phyloP scores from a whole-genome alignment of 768 basidiomycete genomes.

The Guyanaporus albipodus region DNA sequence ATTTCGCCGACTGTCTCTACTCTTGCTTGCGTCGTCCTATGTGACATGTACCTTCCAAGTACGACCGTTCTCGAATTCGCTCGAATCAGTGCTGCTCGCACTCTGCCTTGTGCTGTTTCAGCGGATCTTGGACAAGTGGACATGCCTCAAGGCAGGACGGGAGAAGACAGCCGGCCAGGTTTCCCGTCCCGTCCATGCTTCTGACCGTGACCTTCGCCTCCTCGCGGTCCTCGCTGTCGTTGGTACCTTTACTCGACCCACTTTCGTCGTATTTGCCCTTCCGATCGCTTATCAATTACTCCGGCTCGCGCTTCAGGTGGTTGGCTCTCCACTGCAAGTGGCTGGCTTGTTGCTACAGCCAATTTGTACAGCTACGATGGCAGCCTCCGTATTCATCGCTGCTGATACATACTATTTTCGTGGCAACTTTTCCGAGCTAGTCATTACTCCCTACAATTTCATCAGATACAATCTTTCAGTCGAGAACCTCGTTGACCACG shows the following conservation, averaged over 20 bases:
- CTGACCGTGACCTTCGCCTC: conserved; percentile 20
- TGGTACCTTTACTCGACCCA: conserved; percentile 35
- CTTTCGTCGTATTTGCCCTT: conserved; percentile 33
- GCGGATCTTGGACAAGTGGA: conserved; percentile 10
- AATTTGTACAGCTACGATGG: conserved; percentile 17
- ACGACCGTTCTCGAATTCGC: conserved; percentile 38
- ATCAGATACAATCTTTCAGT: conserved; percentile 36
- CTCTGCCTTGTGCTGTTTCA: conserved; percentile 27
- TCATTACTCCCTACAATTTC: conserved; percentile 37
- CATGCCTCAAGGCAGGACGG: background rate
- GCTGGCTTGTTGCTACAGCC: conserved; percentile 17
- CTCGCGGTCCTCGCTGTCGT: conserved; percentile 26
- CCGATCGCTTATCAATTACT: conserved; percentile 31
- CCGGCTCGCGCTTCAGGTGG: conserved; percentile 5
- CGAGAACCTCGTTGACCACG: conserved; percentile 37
- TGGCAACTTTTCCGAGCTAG: conserved; percentile 14
- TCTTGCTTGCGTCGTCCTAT: conserved; percentile 36
- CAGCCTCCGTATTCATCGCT: conserved; percentile 17
- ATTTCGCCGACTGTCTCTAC: conserved; percentile 17
- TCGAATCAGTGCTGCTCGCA: conserved; percentile 32
- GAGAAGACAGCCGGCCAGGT: background rate
- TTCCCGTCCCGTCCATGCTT: background rate
- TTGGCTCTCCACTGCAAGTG: conserved; percentile 8
- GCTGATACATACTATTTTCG: conserved; percentile 35
- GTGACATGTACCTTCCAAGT: conserved; percentile 36